These are phyloP conservation scores for Syzygium aqueum DNA, from an alignment of 345 rosid genomes.

Conservation along the genomic window DNA sequence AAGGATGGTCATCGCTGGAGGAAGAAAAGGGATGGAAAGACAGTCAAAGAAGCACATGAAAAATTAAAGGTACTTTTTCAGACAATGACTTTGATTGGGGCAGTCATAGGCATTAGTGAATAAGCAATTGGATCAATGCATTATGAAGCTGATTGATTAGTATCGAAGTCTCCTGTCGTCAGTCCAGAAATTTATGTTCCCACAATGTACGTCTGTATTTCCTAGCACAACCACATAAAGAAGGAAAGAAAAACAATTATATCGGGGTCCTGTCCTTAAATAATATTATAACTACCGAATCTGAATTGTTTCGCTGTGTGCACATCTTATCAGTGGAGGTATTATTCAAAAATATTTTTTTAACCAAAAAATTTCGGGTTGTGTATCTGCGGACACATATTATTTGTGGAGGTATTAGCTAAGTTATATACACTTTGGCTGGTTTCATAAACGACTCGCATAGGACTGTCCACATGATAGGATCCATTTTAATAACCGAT, in stretches of 20 bases:
- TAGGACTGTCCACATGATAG: neutral
- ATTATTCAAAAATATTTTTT: neutral
- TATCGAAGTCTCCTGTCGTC: neutral
- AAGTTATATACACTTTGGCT: neutral
- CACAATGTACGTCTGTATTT: neutral
- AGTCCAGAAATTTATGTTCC: neutral
- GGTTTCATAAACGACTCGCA: neutral
- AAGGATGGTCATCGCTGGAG: conserved; percentile 92
- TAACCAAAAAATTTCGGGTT: neutral
- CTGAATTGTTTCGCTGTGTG: neutral
- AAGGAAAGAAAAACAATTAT: neutral
- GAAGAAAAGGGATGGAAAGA: conserved; percentile 94
- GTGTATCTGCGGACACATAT: neutral
- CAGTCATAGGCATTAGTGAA: conserved; percentile 3
- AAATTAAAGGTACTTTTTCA: conserved; percentile 81
- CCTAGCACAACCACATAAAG: neutral
- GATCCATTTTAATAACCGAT: neutral
- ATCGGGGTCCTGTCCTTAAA: neutral
- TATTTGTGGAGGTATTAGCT: neutral
- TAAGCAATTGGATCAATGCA: neutral
- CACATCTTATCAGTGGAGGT: neutral
- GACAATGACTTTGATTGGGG: conserved; percentile 13
- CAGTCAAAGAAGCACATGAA: conserved; percentile 96
- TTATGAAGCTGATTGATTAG: neutral
- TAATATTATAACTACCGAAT: neutral